These are phyloP conservation scores for Fusarium piperis DNA, from an alignment of 2,329 filamentous ascomycete genomes.

Conservation along the genomic window DNA sequence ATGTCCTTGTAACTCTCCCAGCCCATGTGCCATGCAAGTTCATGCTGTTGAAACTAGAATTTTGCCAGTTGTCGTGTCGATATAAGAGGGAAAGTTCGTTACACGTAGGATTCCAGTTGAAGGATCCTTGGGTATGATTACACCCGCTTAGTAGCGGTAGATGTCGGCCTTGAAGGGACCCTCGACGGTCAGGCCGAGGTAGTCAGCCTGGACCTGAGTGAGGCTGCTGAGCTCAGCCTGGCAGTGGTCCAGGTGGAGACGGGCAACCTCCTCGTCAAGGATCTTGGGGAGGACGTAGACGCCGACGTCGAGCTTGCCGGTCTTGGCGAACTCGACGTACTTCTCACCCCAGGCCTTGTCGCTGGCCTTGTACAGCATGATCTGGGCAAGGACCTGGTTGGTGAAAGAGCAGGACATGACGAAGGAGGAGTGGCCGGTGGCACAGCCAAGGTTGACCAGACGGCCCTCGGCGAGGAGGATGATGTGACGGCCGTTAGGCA, in stretches of 20 bases:
- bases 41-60: constrained; percentile 57
- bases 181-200: constrained; percentile 85
- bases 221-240: constrained; percentile 94
- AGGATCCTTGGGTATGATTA: constrained; percentile 51
- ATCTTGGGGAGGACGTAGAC: constrained; percentile 98
- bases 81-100: constrained; percentile 47
- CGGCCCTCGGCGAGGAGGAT: constrained; percentile 98
- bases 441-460: constrained; percentile 99
- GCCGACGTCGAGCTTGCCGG: constrained; percentile 87
- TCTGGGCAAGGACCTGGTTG: constrained; percentile 99
- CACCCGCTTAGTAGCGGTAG: constrained; percentile 58
- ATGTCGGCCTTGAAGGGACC: constrained; percentile 94
- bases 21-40: constrained; percentile 53
- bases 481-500: constrained; percentile 94
- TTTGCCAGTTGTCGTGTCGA: constrained; percentile 48
- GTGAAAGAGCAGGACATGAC: constrained; percentile 99
- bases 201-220: constrained; percentile 88
- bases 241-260: constrained; percentile 91
- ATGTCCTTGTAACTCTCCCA: constrained; percentile 43
- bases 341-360: constrained; percentile 90
- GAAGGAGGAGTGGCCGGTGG: constrained; percentile 98
- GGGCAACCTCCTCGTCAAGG: constrained; percentile 97
- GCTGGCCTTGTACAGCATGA: constrained; percentile 94
- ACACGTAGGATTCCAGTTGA: constrained; percentile 53
- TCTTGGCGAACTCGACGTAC: constrained; percentile 95